Evolutionary conservation across 2,329 filamentous ascomycete species (phyloP).

Genomic region (Cytospora leucostoma): DNA sequence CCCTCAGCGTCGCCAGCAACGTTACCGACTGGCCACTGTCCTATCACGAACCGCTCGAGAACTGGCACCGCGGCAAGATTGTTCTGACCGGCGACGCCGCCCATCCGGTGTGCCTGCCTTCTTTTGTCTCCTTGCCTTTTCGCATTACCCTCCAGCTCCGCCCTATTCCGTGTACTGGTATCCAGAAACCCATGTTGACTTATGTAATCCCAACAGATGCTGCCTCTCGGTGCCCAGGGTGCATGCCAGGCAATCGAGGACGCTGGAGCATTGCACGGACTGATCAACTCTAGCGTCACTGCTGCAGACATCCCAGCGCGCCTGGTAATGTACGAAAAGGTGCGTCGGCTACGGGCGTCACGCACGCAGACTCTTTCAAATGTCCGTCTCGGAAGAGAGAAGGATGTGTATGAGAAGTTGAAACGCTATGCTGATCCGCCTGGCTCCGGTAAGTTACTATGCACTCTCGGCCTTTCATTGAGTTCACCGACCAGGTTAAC

Average conservation of each 20-base stretch:
- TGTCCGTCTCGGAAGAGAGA: slow-evolving; percentile 28
- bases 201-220: slow-evolving; percentile 30
- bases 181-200: background rate
- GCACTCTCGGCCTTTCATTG: background rate
- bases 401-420: slow-evolving; percentile 30
- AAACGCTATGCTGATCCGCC: slow-evolving; percentile 29
- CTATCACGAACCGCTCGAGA: slow-evolving; percentile 33
- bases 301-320: slow-evolving; percentile 27
- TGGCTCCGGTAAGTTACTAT: slow-evolving; percentile 24
- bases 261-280: slow-evolving; percentile 34
- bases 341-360: slow-evolving; percentile 31
- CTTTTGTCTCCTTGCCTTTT: background rate
- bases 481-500: slow-evolving; percentile 9
- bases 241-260: slow-evolving; percentile 40
- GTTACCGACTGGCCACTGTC: slow-evolving; percentile 33
- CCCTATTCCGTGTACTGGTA: background rate
- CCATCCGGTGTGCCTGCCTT: slow-evolving; percentile 33
- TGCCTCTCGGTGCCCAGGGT: slow-evolving; percentile 37
- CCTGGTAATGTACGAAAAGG: slow-evolving; percentile 31
- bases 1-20: background rate
- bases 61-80: slow-evolving; percentile 32
- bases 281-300: slow-evolving; percentile 29
- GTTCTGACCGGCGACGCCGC: slow-evolving; percentile 39
- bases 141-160: background rate
- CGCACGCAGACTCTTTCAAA: slow-evolving; percentile 33